phyloP scores from a whole-genome alignment of 495 filamentous ascomycete genomes.

The Aspergillus sparsus region DNA sequence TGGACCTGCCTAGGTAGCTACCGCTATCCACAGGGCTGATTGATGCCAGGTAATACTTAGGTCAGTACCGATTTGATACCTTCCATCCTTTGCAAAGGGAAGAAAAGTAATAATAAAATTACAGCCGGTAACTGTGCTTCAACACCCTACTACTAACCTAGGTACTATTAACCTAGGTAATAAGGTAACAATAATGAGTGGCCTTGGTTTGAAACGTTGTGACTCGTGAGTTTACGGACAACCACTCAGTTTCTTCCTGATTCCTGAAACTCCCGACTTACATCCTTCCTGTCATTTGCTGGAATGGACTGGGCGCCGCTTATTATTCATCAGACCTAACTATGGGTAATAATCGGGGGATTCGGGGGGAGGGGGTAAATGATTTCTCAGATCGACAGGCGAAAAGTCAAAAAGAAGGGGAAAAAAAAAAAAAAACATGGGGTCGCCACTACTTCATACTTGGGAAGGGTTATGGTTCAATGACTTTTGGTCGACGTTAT shows the following conservation, averaged over 20 bases:
- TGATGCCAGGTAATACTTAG: too few relatives aligned
- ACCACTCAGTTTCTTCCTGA: slow-evolving; percentile 27
- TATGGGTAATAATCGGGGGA: background rate
- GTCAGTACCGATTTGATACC: too few relatives aligned
- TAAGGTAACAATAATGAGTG: too few relatives aligned
- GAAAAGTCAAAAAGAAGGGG: background rate
- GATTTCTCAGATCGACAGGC: slow-evolving; percentile 7
- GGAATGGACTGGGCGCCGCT: background rate
- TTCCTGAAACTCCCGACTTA: slow-evolving; percentile 45
- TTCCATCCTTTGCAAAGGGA: too few relatives aligned
- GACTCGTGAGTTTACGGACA: slow-evolving; percentile 14
- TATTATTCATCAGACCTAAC: background rate
- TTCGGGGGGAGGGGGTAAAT: background rate
- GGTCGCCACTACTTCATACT: too few relatives aligned
- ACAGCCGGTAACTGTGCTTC: too few relatives aligned
- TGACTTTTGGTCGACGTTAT: background rate
- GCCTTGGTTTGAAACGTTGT: too few relatives aligned
- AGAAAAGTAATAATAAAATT: too few relatives aligned
- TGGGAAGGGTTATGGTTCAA: background rate
- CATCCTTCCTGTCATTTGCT: slow-evolving; percentile 30
- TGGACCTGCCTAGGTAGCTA: too few relatives aligned
- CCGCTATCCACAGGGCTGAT: too few relatives aligned
- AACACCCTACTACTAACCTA: too few relatives aligned
- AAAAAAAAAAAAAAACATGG: background rate
- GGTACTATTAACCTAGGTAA: too few relatives aligned